phyloP scores from a whole-genome alignment of 805 yeast genomes.

The Cyberlindnera suaveolens region DNA sequence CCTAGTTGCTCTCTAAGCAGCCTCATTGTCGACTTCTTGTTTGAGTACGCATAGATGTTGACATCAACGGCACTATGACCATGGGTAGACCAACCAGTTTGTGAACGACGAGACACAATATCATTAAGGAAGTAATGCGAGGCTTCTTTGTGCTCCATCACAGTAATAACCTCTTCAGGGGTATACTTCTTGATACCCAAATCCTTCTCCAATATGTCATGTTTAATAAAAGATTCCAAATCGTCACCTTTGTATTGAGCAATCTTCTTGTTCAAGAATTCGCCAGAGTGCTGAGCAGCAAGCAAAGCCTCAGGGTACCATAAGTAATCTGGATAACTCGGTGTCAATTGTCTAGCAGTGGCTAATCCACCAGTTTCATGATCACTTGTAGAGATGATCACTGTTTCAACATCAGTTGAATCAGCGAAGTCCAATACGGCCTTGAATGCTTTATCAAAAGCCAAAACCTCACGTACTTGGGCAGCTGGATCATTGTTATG shows the following conservation, averaged over 20 bases:
- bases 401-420: conserved; percentile 64
- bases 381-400: conserved; percentile 78
- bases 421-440: conserved; percentile 70
- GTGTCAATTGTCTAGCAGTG: conserved; percentile 71
- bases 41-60: conserved; percentile 78
- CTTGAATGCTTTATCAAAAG: conserved; percentile 75
- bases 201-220: conserved; percentile 52
- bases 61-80: conserved; percentile 97
- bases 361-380: conserved; percentile 96
- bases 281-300: conserved; percentile 74
- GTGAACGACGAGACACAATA: conserved; percentile 75
- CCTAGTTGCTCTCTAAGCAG: conserved; percentile 40
- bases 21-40: conserved; percentile 38
- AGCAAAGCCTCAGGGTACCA: conserved; percentile 81
- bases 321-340: conserved; percentile 72
- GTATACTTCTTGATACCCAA: conserved; percentile 61
- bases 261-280: conserved; percentile 49
- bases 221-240: conserved; percentile 40
- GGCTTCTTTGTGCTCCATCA: conserved; percentile 30
- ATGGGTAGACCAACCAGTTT: conserved; percentile 94
- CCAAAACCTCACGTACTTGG: conserved; percentile 85
- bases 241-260: conserved; percentile 27
- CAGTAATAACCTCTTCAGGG: conserved; percentile 42
- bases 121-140: conserved; percentile 49
- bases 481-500: conserved; percentile 93